Percentiles rank a stretch among this genome's conserved stretches.
phyloP scores from a whole-genome alignment of 2,329 filamentous ascomycete species.

The Raffaelea albimanens region DNA sequence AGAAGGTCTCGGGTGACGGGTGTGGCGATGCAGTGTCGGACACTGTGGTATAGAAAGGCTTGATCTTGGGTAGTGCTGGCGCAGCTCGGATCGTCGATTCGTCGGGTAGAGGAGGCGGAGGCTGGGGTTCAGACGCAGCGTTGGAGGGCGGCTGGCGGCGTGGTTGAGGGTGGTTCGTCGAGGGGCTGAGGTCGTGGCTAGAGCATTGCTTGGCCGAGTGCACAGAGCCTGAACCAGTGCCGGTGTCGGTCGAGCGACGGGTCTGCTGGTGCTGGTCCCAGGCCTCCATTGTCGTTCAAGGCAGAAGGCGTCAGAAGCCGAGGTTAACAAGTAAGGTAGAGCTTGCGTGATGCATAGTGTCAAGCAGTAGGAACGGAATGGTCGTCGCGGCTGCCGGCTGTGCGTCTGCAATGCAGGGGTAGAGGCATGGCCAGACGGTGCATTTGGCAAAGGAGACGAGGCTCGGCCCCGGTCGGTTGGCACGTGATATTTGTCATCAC shows the following conservation, averaged over 20 bases:
- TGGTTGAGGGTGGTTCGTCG: background rate
- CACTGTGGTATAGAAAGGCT: slow-evolving; percentile 78
- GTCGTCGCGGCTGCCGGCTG: too few relatives aligned
- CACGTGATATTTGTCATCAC: too few relatives aligned
- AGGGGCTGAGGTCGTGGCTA: background rate
- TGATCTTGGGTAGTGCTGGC: slow-evolving; percentile 41
- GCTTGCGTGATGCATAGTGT: too few relatives aligned
- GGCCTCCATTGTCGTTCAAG: too few relatives aligned
- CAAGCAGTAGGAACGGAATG: too few relatives aligned
- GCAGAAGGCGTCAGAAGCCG: too few relatives aligned
- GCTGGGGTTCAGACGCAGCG: background rate
- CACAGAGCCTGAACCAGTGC: slow-evolving; percentile 16
- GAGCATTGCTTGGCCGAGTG: slow-evolving; percentile 8
- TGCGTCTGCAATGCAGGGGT: too few relatives aligned
- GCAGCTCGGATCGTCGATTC: slow-evolving; percentile 11
- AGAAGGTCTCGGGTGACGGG: slow-evolving; percentile 48
- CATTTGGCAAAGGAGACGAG: too few relatives aligned
- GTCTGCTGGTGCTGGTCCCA: background rate
- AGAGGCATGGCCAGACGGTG: too few relatives aligned
- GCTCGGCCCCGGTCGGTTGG: too few relatives aligned
- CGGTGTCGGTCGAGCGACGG: slow-evolving; percentile 4
- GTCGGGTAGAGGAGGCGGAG: slow-evolving; percentile 1
- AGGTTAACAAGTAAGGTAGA: too few relatives aligned
- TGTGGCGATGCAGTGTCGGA: slow-evolving; percentile 52
- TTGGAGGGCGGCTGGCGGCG: slow-evolving; percentile 4